Evolutionary conservation across 805 yeast genomes (phyloP).

Genomic region (Scheffersomyces lignosus): DNA sequence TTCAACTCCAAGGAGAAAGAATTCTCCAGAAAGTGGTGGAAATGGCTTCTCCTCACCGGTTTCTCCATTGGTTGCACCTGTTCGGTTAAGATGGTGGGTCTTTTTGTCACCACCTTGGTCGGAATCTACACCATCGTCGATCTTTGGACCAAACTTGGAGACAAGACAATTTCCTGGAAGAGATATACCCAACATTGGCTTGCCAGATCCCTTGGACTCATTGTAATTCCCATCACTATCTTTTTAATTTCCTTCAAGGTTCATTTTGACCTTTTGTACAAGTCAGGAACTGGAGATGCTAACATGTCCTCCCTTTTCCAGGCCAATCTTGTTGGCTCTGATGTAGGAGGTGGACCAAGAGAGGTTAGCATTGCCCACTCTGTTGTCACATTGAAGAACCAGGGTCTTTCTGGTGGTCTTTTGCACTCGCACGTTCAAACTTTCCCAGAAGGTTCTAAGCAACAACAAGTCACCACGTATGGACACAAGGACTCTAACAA

Average conservation of each 20-base stretch:
- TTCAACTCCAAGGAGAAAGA: slow-evolving; percentile 45
- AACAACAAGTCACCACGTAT: slow-evolving; percentile 49
- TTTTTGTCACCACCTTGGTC: slow-evolving; percentile 81
- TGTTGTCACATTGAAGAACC: slow-evolving; percentile 40
- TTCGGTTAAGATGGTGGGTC: slow-evolving; percentile 96
- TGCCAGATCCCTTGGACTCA: slow-evolving; percentile 63
- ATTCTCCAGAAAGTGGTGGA: slow-evolving; percentile 87
- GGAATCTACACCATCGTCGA: slow-evolving; percentile 90
- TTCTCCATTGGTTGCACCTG: slow-evolving; percentile 84
- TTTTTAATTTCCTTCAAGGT: slow-evolving; percentile 69
- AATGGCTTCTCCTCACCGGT: slow-evolving; percentile 86
- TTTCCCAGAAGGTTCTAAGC: slow-evolving; percentile 48
- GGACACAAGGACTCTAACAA: slow-evolving; percentile 47
- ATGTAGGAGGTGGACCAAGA: slow-evolving; percentile 67
- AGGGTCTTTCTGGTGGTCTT: slow-evolving; percentile 45
- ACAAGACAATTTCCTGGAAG: slow-evolving; percentile 50
- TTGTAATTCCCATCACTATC: slow-evolving; percentile 60
- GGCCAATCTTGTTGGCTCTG: slow-evolving; percentile 69
- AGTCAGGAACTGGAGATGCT: slow-evolving; percentile 80
- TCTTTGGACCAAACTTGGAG: slow-evolving; percentile 82
- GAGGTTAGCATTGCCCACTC: slow-evolving; percentile 58
- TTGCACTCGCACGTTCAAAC: slow-evolving; percentile 48
- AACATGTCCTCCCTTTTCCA: slow-evolving; percentile 80
- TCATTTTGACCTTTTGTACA: slow-evolving; percentile 71
- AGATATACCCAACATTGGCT: slow-evolving; percentile 63